Evolutionary conservation across 1,284 basidiomycete species (phyloP).

Genomic region (Leccinum fallax): DNA sequence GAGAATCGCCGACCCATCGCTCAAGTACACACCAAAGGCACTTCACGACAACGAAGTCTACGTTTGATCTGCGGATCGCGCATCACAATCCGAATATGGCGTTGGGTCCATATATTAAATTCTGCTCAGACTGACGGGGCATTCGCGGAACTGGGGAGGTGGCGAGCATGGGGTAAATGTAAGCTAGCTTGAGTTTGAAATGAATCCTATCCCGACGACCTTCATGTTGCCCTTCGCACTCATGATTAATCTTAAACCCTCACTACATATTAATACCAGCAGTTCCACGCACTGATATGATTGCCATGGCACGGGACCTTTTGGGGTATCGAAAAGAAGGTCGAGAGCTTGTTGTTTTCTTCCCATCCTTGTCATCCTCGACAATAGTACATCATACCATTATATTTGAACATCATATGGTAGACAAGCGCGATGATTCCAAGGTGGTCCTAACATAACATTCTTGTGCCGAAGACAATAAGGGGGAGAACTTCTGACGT

Average conservation of each 20-base stretch:
- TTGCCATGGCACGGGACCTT: not conserved
- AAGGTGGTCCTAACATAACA: not conserved
- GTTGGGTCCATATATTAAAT: no score
- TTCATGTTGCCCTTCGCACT: no score
- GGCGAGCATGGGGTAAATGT: no score
- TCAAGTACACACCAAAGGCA: slow-evolving; percentile 34
- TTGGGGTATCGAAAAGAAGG: no score
- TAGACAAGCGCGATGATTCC: not conserved
- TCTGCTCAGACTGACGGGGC: no score
- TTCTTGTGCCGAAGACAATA: not conserved
- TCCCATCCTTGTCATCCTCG: not conserved
- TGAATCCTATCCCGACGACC: no score
- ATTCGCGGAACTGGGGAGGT: no score
- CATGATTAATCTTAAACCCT: no score
- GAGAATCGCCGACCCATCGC: slow-evolving; percentile 24
- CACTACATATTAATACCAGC: no score
- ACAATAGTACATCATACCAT: no score
- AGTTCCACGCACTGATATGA: not conserved
- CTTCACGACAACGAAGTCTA: slow-evolving; percentile 25
- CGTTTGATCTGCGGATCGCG: slow-evolving; percentile 13
- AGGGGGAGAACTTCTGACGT: not conserved
- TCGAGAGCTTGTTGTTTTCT: not conserved
- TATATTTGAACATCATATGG: not conserved
- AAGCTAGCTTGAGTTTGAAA: no score
- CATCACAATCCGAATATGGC: no score